A percentile compares a stretch with the other conserved stretches of the same genome.
phyloP scores from a whole-genome alignment of 352 stramenopile species.

The Peronospora farinosa region DNA sequence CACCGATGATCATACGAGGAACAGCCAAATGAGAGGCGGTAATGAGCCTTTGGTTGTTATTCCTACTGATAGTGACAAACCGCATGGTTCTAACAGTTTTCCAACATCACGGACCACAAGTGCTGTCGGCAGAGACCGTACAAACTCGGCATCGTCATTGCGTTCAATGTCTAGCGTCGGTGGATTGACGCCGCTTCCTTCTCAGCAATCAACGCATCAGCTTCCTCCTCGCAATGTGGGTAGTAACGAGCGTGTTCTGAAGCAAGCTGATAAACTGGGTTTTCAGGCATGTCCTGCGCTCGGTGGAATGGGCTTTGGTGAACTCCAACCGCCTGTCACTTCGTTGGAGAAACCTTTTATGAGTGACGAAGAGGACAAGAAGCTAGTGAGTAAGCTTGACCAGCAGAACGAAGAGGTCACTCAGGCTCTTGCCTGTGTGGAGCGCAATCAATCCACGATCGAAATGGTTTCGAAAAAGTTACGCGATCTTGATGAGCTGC shows the following conservation, averaged over 20 bases:
- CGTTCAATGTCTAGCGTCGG: conserved; percentile 39
- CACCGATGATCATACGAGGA: conserved; percentile 2
- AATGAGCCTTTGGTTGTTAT: conserved; percentile 8
- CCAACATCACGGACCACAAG: conserved; percentile 9
- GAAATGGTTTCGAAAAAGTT: conserved; percentile 59
- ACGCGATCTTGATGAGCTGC: conserved; percentile 64
- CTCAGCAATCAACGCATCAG: conserved; percentile 17
- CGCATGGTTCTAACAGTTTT: conserved; percentile 18
- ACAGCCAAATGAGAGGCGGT: conserved; percentile 7
- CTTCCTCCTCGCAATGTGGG: conserved; percentile 22
- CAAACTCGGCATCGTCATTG: conserved; percentile 38
- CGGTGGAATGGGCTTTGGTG: conserved; percentile 16
- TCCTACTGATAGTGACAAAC: conserved; percentile 11
- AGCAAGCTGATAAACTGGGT: conserved; percentile 12
- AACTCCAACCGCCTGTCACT: background rate
- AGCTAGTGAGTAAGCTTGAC: conserved; percentile 45
- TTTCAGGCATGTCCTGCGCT: conserved; percentile 18
- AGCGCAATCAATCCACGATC: conserved; percentile 58
- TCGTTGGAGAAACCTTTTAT: conserved; percentile 45
- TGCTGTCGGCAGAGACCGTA: conserved; percentile 22
- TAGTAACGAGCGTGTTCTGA: conserved; percentile 23
- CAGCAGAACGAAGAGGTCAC: conserved; percentile 48
- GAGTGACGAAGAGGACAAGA: conserved; percentile 47
- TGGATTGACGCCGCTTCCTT: conserved; percentile 17
- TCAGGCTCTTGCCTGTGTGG: conserved; percentile 37